phyloP scores from a whole-genome alignment of 108 stramenopile species.

The Aurantiochytrium sp. region DNA sequence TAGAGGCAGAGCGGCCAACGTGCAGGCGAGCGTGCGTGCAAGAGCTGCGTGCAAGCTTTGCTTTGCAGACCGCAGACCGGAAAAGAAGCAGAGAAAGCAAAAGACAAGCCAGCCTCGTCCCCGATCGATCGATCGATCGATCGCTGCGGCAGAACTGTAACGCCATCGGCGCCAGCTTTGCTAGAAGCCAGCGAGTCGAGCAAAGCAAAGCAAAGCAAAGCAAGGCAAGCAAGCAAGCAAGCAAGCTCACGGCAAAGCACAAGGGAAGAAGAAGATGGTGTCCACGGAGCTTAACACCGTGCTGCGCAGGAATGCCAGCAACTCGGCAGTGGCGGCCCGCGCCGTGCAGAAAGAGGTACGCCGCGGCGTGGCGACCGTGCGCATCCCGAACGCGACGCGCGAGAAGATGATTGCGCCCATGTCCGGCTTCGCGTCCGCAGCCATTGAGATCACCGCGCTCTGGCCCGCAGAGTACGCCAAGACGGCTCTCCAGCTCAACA shows the following conservation, averaged over 20 bases:
- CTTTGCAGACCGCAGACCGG: too few species aligned
- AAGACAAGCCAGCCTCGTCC: too few species aligned
- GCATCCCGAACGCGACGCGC: neutral
- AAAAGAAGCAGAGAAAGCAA: too few species aligned
- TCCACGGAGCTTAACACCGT: neutral
- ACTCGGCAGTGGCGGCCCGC: neutral
- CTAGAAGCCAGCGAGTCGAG: too few species aligned
- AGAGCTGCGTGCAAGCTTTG: too few species aligned
- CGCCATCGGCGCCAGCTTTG: too few species aligned
- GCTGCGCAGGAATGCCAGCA: neutral
- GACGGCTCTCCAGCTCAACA: constrained; percentile 31
- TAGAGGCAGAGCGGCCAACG: too few species aligned
- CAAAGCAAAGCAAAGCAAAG: too few species aligned
- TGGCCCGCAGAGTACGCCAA: constrained; percentile 96
- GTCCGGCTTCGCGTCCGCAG: constrained; percentile 30
- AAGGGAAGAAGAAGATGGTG: neutral
- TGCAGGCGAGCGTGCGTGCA: too few species aligned
- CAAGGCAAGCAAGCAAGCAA: too few species aligned
- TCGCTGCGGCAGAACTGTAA: too few species aligned
- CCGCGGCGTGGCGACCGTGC: neutral
- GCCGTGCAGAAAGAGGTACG: neutral
- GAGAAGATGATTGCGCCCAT: constrained; percentile 8
- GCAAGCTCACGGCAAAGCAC: neutral
- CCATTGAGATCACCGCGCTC: constrained; percentile 45
- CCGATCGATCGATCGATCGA: too few species aligned